These are phyloP conservation scores for Aspergillus fumigatiaffinis DNA, from an alignment of 2,329 filamentous ascomycete species.

Conservation along the genomic window DNA sequence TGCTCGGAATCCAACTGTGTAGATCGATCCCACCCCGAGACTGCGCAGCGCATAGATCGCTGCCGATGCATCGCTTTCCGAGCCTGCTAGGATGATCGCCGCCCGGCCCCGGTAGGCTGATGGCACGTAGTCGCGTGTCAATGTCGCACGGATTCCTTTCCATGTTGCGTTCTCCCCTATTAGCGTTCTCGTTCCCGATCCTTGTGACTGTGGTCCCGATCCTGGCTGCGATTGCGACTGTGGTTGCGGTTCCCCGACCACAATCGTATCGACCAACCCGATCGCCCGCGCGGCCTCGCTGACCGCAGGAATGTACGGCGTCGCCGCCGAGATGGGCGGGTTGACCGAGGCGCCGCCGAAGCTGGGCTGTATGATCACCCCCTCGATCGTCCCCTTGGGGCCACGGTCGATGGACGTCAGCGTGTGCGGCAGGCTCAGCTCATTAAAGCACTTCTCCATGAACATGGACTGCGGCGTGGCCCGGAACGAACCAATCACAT, in stretches of 20 bases:
- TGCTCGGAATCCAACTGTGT: slow-evolving; percentile 76
- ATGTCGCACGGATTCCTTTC: slow-evolving; percentile 78
- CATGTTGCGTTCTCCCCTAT: slow-evolving; percentile 79
- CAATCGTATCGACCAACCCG: slow-evolving; percentile 77
- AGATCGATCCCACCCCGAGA: slow-evolving; percentile 72
- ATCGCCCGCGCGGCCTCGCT: slow-evolving; percentile 75
- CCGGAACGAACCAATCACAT: slow-evolving; percentile 69
- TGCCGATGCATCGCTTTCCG: slow-evolving; percentile 70
- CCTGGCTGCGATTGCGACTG: too few relatives aligned
- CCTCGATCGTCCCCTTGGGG: slow-evolving; percentile 63
- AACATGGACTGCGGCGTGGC: slow-evolving; percentile 78
- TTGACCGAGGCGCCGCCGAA: slow-evolving; percentile 82
- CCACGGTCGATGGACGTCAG: slow-evolving; percentile 71
- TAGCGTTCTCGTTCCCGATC: slow-evolving; percentile 39
- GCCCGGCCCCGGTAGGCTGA: slow-evolving; percentile 74
- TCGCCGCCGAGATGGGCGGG: slow-evolving; percentile 60
- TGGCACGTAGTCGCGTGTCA: slow-evolving; percentile 77
- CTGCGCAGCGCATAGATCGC: slow-evolving; percentile 75
- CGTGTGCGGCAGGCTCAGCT: slow-evolving; percentile 79
- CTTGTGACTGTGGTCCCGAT: background rate
- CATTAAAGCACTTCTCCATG: slow-evolving; percentile 79
- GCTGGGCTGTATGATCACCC: slow-evolving; percentile 66
- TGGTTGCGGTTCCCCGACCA: slow-evolving; percentile 47
- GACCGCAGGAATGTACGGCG: slow-evolving; percentile 59
- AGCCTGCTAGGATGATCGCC: slow-evolving; percentile 70